Base-by-base conservation (phyloP, 345 rosid species). In the Camelina hispida region DNA sequence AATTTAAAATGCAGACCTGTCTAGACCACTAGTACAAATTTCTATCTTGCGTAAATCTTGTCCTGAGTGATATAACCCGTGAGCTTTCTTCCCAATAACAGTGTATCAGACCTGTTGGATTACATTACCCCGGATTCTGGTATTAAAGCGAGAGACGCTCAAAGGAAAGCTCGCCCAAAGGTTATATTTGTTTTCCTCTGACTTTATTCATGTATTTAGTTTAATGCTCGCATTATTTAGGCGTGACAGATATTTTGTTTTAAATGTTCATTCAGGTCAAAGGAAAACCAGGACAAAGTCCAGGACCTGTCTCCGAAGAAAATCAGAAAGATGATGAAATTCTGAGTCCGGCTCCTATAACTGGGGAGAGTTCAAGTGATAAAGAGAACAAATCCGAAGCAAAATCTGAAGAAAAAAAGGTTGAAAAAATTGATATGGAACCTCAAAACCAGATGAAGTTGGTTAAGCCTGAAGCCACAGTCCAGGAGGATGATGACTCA, bases 31-130 rank as follows among this genome's bases (percentile, higher is more conserved):
- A 51, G 67, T 63, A 30, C 76, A 70, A 56, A 55, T 59, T 48
- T 61, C 34, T 42, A 57, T 52, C 66, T 62, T 70, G 71, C 57
- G 66, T 57, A 65, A 56, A 56, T 71, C 81, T 56, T 59, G 17
- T 78, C 64, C 71, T 25, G 66, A 58, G 68, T 71, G 59, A 73
- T 72, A 62, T 78, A 73, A 79, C 78, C 52, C 44, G 37, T 73
- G 64, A 61, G 32, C 64, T 79, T 79, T 68, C 48, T 38, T 79
- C 62, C 51, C 30, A 77, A 68, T 70, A 69, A 77, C 88, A 95
- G 99, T 80, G 99, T 92, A 40, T 95, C 97, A 28, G 99, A 95
- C 82, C 97, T 95, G 80, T 83, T 95, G 87, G 97, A 95, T 83
- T 95, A 91, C 78, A 95, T 95, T 71, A 80, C 99, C 22, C 99